Base-by-base conservation (phyloP, 805 yeast species). In the Myxozyma neglecta region DNA sequence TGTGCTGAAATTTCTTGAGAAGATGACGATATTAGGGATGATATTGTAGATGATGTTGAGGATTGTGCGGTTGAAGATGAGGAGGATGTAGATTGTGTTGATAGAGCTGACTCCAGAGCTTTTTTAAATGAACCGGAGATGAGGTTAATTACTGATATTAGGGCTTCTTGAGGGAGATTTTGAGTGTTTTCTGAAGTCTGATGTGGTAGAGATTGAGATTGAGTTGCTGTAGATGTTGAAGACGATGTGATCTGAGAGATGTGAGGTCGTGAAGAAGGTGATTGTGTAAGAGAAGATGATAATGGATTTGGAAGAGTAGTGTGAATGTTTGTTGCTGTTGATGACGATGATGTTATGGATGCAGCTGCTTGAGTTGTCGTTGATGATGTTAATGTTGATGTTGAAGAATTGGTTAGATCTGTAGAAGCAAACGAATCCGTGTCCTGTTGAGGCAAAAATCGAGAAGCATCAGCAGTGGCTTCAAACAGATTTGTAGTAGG, bases 71-170 rank as follows among this genome's bases (percentile, higher is more conserved):
- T 29, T 9, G 43, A 8, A 5, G 32, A 37, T 1, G 51, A 1
- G 40, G 42, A 8, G 34, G 44, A 43, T 10, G 51, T 18, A 13
- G 43, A 16, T 8, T 32, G 51, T 14, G 34, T 16, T 1, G 20
- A 14, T 11, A 24, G 53, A 10, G 53, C 6, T 10, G 53, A 36
- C 18, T 56, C 53, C 24, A 56, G 40, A 20, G 55, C 50, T 45
- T 53, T 60, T 20, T 47, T 43, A 11, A 60, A 29, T 7, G 64
- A 46, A 18, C 56, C 60, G 1, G 60, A 36, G 16, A 60, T 40
- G 9, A 60, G 35, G 16, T 51, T 56, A 18, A 57, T 57, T 32
- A 57, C 60, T 9, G 56, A 45, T 11, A 18, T 32, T 16, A 60
- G 18, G 1, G 60, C 43, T 4, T 60, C 64, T 24, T 56, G 32